phyloP scores from a whole-genome alignment of 371 early-diverging fungal genomes.

The Rozella allomycis region DNA sequence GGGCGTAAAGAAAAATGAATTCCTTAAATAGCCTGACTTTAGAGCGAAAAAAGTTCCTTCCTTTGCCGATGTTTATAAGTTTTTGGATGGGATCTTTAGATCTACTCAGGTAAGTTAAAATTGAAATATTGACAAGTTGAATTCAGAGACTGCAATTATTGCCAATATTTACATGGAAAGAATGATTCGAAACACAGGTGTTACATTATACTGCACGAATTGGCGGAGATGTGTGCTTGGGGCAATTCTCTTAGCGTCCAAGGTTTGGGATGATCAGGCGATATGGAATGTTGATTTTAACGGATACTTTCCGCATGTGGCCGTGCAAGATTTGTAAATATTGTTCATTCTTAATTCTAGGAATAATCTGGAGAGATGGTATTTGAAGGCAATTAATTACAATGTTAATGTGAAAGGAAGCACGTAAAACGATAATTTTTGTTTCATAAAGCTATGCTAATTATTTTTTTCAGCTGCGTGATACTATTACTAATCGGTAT shows the following conservation, averaged over 20 bases:
- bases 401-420: slow-evolving; percentile 35
- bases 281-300: slow-evolving; percentile 63
- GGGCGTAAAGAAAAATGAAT: too few species aligned
- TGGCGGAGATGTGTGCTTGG: slow-evolving; percentile 20
- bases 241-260: slow-evolving; percentile 41
- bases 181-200: neutral
- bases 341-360: slow-evolving; percentile 4
- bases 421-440: too few species aligned
- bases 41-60: neutral
- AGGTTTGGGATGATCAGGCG: slow-evolving; percentile 73
- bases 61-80: neutral
- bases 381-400: slow-evolving; percentile 28
- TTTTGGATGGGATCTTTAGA: neutral
- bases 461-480: slow-evolving; percentile 35
- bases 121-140: too few species aligned
- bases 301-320: slow-evolving; percentile 46
- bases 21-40: too few species aligned
- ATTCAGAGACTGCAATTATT: slow-evolving; percentile 1
- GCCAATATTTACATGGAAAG: neutral
- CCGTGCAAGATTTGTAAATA: slow-evolving; percentile 28
- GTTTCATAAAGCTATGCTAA: slow-evolving; percentile 8
- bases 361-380: slow-evolving; percentile 34
- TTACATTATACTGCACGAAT: neutral
- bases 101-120: too few species aligned
- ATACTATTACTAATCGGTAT: too few species aligned